Evolutionary conservation across 2,329 filamentous ascomycete species (phyloP).

Genomic region (Sporothrix protearum): DNA sequence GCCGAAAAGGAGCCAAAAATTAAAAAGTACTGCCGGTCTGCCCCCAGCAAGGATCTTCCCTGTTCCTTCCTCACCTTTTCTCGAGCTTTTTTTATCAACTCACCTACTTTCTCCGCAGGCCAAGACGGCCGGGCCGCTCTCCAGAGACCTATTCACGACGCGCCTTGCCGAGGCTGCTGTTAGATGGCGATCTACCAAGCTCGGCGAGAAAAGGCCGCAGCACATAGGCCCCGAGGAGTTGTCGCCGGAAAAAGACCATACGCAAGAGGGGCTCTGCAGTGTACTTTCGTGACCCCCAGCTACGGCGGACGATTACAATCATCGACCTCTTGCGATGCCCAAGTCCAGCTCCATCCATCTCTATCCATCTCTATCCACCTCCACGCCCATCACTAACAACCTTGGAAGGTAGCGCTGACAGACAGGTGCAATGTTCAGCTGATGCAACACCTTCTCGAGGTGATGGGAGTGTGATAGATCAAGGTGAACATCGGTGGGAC

Average conservation of each 20-base stretch:
- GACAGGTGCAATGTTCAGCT: not conserved
- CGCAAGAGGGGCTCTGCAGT: not conserved
- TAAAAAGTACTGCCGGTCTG: not conserved
- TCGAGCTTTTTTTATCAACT: not conserved
- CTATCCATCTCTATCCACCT: not conserved
- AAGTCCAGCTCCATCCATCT: too few species aligned
- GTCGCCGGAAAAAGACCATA: not conserved
- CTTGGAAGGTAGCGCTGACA: constrained; percentile 6
- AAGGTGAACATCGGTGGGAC: not conserved
- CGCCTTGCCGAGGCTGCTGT: not conserved
- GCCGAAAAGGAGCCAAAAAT: not conserved
- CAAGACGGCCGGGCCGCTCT: constrained; percentile 1
- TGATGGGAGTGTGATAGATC: too few species aligned
- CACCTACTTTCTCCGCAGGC: not conserved
- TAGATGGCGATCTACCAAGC: not conserved
- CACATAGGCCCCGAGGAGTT: not conserved
- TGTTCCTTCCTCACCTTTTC: not conserved
- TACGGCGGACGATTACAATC: not conserved
- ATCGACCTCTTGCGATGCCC: not conserved
- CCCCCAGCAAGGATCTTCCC: not conserved
- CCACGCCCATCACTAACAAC: not conserved
- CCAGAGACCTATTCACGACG: not conserved
- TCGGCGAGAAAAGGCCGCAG: not conserved
- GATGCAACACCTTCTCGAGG: not conserved
- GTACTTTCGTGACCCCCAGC: not conserved